phyloP scores from a whole-genome alignment of 73 alveolate species.

The Tetrahymena malaccensis region DNA sequence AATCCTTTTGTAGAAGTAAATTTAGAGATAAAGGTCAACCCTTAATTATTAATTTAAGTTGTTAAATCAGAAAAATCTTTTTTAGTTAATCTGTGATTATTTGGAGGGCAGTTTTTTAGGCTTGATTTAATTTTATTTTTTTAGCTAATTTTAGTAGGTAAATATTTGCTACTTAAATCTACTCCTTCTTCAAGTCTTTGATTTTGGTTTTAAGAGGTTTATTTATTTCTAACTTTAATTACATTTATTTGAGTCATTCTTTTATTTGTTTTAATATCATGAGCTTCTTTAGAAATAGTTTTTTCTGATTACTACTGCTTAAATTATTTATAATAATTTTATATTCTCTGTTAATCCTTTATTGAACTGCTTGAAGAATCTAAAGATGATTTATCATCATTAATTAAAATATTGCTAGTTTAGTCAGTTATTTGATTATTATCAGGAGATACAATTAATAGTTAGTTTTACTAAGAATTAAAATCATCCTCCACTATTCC shows the following conservation, averaged over 20 bases:
- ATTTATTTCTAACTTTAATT: no score
- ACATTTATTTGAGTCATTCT: no score
- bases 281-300: not conserved
- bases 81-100: not conserved
- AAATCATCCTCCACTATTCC: not conserved
- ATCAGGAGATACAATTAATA: not conserved
- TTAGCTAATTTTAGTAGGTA: no score
- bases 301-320: not conserved
- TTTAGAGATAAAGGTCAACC: not conserved
- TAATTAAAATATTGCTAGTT: no score
- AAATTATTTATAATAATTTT: no score
- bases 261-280: not conserved
- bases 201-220: no score
- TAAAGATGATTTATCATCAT: not conserved
- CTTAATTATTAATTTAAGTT: no score
- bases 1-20: not conserved
- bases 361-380: not conserved
- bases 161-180: not conserved
- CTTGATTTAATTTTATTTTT: not conserved
- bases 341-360: not conserved
- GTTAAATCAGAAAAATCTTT: not conserved
- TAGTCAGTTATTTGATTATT: not conserved
- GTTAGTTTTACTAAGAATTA: not conserved
- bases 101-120: not conserved
- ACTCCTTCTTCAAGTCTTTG: not conserved